Percentiles rank a stretch among this genome's conserved stretches.
phyloP scores from a whole-genome alignment of 1,284 basidiomycete genomes.

The Cryptococcus sp. region DNA sequence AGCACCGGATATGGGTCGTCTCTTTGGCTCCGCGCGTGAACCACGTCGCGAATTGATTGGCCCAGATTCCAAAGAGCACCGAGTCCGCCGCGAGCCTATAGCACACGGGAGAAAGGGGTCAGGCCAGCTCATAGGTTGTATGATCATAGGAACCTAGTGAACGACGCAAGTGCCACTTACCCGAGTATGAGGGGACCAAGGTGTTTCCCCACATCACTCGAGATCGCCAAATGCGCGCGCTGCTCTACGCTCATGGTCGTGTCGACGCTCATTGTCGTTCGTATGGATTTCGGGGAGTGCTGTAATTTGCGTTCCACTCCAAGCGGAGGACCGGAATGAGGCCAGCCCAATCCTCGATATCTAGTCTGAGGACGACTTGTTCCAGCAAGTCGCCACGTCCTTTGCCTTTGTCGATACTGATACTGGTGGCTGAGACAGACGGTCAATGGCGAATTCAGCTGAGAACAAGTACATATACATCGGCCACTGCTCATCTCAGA shows the following conservation, averaged over 20 bases:
- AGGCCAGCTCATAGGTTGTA: neutral
- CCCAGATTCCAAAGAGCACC: constrained; percentile 6
- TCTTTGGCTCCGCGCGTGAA: constrained; percentile 9
- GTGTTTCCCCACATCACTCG: constrained; percentile 6
- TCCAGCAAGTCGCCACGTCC: too few relatives aligned
- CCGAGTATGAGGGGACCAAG: neutral
- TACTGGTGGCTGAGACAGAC: too few relatives aligned
- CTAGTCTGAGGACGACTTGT: too few relatives aligned
- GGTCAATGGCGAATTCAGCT: too few relatives aligned
- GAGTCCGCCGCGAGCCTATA: constrained; percentile 11
- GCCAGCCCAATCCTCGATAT: too few relatives aligned
- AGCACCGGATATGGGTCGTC: constrained; percentile 7
- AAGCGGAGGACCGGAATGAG: too few relatives aligned
- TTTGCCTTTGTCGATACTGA: too few relatives aligned
- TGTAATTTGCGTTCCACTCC: neutral
- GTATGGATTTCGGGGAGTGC: neutral
- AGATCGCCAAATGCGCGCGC: constrained; percentile 4
- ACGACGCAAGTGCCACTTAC: neutral
- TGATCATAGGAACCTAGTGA: neutral
- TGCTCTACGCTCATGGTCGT: constrained; percentile 1
- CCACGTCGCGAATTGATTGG: constrained; percentile 11
- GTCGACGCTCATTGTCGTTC: neutral
- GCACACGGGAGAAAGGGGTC: neutral
- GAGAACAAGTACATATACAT: too few relatives aligned
- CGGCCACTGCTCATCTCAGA: too few relatives aligned